Conservation (phyloP, 768 basidiomycete genomes). For the Pisolithus tinctorius region DNA sequence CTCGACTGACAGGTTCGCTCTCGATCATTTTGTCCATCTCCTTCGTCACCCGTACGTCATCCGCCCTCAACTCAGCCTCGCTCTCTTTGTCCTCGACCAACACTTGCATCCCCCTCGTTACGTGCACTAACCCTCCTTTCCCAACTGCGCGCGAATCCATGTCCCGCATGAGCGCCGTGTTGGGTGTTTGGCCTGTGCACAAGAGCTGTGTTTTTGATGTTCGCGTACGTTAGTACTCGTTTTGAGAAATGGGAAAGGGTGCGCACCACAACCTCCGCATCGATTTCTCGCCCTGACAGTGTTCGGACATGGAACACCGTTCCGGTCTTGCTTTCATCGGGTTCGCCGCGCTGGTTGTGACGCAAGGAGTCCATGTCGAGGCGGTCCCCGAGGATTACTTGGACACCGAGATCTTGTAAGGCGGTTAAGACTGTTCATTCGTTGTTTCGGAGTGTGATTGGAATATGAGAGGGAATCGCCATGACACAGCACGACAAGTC, state of each 20-base stretch:
- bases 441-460: too few species aligned
- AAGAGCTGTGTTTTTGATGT: conserved; percentile 33
- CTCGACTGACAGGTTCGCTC: too few species aligned
- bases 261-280: conserved; percentile 47
- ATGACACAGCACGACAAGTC: too few species aligned
- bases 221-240: not conserved
- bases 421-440: conserved; percentile 28
- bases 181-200: conserved; percentile 57
- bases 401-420: conserved; percentile 38
- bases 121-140: conserved; percentile 33
- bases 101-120: conserved; percentile 49
- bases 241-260: not conserved
- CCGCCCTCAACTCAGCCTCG: not conserved
- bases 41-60: too few species aligned
- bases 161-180: conserved; percentile 39
- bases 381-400: conserved; percentile 48
- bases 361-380: conserved; percentile 37
- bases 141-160: conserved; percentile 39
- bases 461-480: too few species aligned
- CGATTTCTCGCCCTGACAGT: conserved; percentile 41
- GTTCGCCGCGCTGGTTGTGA: too few species aligned
- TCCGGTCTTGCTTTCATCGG: not conserved
- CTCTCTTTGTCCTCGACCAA: not conserved
- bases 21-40: too few species aligned
- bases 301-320: conserved; percentile 34